Evolutionary conservation across 371 early-diverging fungal species (phyloP).

Genomic region (Syncephalastrum racemosum): DNA sequence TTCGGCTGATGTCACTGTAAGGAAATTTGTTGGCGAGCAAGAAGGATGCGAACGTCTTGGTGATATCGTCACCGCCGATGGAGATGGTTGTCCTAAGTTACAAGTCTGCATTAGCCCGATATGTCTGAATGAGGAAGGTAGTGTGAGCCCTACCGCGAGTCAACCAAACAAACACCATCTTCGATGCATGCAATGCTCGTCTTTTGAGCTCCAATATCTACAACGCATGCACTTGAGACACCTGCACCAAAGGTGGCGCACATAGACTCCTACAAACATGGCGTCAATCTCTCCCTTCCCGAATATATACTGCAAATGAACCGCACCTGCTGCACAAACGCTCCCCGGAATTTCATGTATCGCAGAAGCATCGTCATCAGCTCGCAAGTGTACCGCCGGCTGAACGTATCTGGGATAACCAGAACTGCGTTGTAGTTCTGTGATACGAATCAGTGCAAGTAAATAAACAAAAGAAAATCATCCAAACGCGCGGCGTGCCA

Average conservation of each 20-base stretch:
- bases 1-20: slow-evolving; percentile 66
- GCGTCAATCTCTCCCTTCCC: not conserved
- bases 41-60: slow-evolving; percentile 67
- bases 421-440: slow-evolving; percentile 70
- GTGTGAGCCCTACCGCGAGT: slow-evolving; percentile 51
- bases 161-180: slow-evolving; percentile 76
- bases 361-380: slow-evolving; percentile 68
- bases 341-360: slow-evolving; percentile 75
- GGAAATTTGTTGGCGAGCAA: slow-evolving; percentile 73
- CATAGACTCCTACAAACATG: slow-evolving; percentile 59
- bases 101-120: slow-evolving; percentile 1
- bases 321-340: slow-evolving; percentile 69
- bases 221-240: slow-evolving; percentile 81
- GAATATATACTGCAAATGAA: not conserved
- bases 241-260: slow-evolving; percentile 90
- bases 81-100: slow-evolving; percentile 24
- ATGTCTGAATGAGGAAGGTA: no score
- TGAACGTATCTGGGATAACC: slow-evolving; percentile 78
- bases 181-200: slow-evolving; percentile 85
- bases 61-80: slow-evolving; percentile 88
- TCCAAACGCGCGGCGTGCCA: no score
- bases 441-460: not conserved
- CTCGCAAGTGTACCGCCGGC: slow-evolving; percentile 60
- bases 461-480: no score
- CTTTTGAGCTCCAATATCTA: slow-evolving; percentile 90